phyloP scores from a whole-genome alignment of 1,284 basidiomycete species.

The Austroboletus niveus region DNA sequence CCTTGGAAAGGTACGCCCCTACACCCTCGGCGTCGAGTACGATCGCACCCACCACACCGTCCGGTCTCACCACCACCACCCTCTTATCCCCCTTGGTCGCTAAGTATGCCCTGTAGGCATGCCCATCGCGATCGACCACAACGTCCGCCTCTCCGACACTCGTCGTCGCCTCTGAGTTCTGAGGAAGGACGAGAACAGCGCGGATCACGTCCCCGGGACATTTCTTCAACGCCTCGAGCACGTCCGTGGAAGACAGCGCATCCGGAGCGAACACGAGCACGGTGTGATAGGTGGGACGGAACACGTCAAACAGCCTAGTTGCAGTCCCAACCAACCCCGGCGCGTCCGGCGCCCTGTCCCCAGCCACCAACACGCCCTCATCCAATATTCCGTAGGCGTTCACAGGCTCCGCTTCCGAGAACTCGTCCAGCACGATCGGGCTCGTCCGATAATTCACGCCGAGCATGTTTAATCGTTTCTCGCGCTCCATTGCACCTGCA shows the following conservation, averaged over 20 bases:
- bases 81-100: conserved; percentile 10
- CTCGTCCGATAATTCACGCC: conserved; percentile 37
- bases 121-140: conserved; percentile 12
- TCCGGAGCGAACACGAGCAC: conserved; percentile 24
- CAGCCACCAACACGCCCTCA: conserved; percentile 13
- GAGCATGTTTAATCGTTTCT: conserved; percentile 26
- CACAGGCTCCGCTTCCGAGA: background rate
- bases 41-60: conserved; percentile 38
- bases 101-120: conserved; percentile 25
- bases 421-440: conserved; percentile 31
- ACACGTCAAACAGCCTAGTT: conserved; percentile 26
- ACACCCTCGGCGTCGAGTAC: conserved; percentile 30
- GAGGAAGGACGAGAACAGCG: conserved; percentile 16
- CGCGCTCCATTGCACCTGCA: conserved; percentile 8
- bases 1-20: conserved; percentile 27
- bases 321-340: conserved; percentile 2
- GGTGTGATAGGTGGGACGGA: conserved; percentile 21
- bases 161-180: background rate
- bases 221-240: conserved; percentile 8
- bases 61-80: conserved; percentile 36
- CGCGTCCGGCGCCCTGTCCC: conserved; percentile 25
- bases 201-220: conserved; percentile 1
- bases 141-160: background rate
- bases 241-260: background rate
- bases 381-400: conserved; percentile 16